phyloP scores from a whole-genome alignment of 176 grass and related monocot genomes.

The Triticum turgidum region DNA sequence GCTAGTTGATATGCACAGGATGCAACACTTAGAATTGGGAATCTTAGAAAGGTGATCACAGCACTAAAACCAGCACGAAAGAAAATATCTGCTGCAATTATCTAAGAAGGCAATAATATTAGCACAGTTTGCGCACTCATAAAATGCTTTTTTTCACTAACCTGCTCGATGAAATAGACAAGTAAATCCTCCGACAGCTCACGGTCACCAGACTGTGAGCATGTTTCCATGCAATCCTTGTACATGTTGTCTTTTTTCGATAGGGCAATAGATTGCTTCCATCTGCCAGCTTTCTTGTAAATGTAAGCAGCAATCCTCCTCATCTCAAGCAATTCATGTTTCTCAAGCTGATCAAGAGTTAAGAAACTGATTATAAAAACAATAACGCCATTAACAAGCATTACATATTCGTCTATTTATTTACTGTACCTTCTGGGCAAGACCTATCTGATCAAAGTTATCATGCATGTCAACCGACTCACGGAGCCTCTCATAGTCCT shows the following conservation, averaged over 20 bases:
- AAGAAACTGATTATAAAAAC: conserved; percentile 22
- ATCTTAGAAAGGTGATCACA: background rate
- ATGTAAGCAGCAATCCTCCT: conserved; percentile 98
- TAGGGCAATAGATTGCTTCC: conserved; percentile 92
- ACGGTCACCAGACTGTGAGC: conserved; percentile 88
- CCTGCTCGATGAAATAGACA: conserved; percentile 96
- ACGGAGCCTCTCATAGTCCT: conserved; percentile 88
- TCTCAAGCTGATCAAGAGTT: conserved; percentile 70
- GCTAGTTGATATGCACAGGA: background rate
- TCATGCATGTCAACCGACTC: conserved; percentile 98
- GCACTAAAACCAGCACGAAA: conserved; percentile 18
- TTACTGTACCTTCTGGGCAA: conserved; percentile 84
- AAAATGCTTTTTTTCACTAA: conserved; percentile 20
- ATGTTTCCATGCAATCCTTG: conserved; percentile 99
- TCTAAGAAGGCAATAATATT: background rate
- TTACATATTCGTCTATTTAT: background rate
- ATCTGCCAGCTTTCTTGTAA: conserved; percentile 98
- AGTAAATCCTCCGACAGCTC: conserved; percentile 92
- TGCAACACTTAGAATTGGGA: background rate
- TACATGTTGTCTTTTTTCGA: conserved; percentile 99
- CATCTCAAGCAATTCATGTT: conserved; percentile 99
- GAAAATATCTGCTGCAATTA: background rate
- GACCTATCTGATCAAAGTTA: conserved; percentile 98
- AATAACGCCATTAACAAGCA: background rate
- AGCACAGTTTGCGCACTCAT: background rate